phyloP scores from a whole-genome alignment of 2,329 filamentous ascomycete genomes.

The Trichothecium sympodiale region DNA sequence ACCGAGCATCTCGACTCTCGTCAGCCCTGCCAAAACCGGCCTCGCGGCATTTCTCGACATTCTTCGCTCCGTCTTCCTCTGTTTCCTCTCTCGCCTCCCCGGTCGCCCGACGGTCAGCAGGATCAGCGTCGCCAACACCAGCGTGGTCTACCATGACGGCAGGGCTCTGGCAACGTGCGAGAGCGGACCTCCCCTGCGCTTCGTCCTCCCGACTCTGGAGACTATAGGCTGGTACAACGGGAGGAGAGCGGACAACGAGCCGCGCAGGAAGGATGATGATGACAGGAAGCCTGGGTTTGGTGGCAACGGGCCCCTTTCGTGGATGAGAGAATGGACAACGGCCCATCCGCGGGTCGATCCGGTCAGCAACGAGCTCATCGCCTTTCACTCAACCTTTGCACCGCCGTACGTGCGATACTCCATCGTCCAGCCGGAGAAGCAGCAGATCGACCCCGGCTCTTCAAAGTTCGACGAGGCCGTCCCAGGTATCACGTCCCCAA shows the following conservation, averaged over 20 bases:
- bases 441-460: conserved; percentile 13
- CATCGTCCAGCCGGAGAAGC: conserved; percentile 16
- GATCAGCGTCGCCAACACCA: conserved; percentile 62
- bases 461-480: conserved; percentile 40
- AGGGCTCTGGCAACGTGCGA: conserved; percentile 60
- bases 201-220: conserved; percentile 51
- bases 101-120: conserved; percentile 50
- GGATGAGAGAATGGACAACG: conserved; percentile 62
- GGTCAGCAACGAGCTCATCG: conserved; percentile 50
- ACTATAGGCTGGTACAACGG: conserved; percentile 65
- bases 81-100: conserved; percentile 45
- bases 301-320: conserved; percentile 42
- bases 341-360: conserved; percentile 59
- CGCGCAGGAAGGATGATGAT: too few relatives aligned
- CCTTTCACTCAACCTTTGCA: conserved; percentile 56
- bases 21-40: conserved; percentile 45
- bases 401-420: conserved; percentile 60
- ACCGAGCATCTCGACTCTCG: conserved; percentile 56
- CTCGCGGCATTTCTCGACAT: conserved; percentile 38
- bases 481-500: conserved; percentile 49
- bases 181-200: conserved; percentile 57
- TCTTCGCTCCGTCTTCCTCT: conserved; percentile 44
- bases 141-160: conserved; percentile 55
- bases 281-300: conserved; percentile 32
- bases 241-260: conserved; percentile 38